Percentiles rank a stretch among this genome's conserved stretches.
Conservation (phyloP, 2,329 filamentous ascomycete species). For the Penicillium sp. region DNA sequence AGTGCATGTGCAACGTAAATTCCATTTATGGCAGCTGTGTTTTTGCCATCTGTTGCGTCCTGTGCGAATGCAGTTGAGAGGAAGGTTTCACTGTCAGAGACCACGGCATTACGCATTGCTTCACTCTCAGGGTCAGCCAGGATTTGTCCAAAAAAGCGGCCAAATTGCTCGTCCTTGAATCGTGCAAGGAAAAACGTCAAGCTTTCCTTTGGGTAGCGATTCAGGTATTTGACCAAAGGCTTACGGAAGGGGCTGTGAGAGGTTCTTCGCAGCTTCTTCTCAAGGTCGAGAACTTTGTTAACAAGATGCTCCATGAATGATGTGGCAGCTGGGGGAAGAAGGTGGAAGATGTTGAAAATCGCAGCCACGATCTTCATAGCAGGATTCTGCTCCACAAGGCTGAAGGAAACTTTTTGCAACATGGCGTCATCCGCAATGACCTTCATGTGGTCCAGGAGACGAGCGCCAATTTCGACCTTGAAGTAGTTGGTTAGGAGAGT, state of each 20-base stretch:
- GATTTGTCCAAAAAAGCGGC: slow-evolving; percentile 86
- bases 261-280: slow-evolving; percentile 80
- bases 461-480: slow-evolving; percentile 93
- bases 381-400: slow-evolving; percentile 85
- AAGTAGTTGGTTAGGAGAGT: slow-evolving; percentile 97
- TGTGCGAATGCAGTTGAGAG: slow-evolving; percentile 64
- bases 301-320: slow-evolving; percentile 89
- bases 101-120: slow-evolving; percentile 71
- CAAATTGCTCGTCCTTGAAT: slow-evolving; percentile 81
- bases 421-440: slow-evolving; percentile 77
- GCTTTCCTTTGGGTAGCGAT: slow-evolving; percentile 85
- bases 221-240: slow-evolving; percentile 89
- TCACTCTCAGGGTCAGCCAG: slow-evolving; percentile 73
- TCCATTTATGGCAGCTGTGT: slow-evolving; percentile 79
- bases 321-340: slow-evolving; percentile 86
- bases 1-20: slow-evolving; percentile 83
- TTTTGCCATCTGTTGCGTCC: slow-evolving; percentile 65
- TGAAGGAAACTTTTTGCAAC: slow-evolving; percentile 90
- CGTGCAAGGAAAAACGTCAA: slow-evolving; percentile 77
- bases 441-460: slow-evolving; percentile 91
- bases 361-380: slow-evolving; percentile 94
- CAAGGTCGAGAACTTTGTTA: slow-evolving; percentile 84
- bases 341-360: slow-evolving; percentile 94
- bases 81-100: slow-evolving; percentile 70
- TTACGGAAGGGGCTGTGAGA: slow-evolving; percentile 87